Base-by-base conservation (phyloP, 345 rosid genomes). In the Stellera chamaejasme region DNA sequence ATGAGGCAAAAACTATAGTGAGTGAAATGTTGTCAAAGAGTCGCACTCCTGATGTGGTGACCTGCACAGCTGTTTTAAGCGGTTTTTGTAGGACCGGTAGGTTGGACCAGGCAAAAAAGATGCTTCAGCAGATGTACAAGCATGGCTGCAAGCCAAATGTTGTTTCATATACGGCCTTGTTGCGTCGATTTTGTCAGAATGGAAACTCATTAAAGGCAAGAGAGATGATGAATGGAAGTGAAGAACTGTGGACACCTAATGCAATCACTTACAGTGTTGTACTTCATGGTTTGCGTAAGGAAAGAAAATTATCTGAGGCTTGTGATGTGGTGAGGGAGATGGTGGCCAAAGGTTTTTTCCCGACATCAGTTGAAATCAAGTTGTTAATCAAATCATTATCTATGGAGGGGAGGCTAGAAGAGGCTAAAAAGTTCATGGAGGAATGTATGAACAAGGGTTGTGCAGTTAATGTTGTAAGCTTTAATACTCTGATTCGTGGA, bases 141-240 rank as follows among this genome's bases (percentile, higher is more conserved):
- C 87, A 79, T 75, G 97, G 96, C 56, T 74, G 90, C 75, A 88
- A 87, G 69, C 99, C 97, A 27, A 89, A 86, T 63, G 80, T 89
- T 48, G 87, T 84, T 58, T 79, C 99, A 13, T 78, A 92, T 69
- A 92, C 99, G 14, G 91, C 97, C 45, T 62, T 85, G 60, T 69
- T 92, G 64, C 82, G 75, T 49, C 96, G 98, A 58, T 77, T 92
- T 69, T 92, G 98, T 70, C 78, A 56, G 56, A 79, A 51, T 10
- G 97, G 94, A 60, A 86, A 75, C 27, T 86, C 97, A 0, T 60
- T 48, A 45, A 89, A 84, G 70, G 95, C 98, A n/a, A 82, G 88
- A 64, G 76, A 81, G 65, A 86, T 82, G 89, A 72, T 92, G 77
- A 71, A 70, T 41, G 53, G 5, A 43, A 79, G 98, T 4, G 97